Evolutionary conservation across 768 basidiomycete species (phyloP).

Genomic region (Boletus vinaceobasis): DNA sequence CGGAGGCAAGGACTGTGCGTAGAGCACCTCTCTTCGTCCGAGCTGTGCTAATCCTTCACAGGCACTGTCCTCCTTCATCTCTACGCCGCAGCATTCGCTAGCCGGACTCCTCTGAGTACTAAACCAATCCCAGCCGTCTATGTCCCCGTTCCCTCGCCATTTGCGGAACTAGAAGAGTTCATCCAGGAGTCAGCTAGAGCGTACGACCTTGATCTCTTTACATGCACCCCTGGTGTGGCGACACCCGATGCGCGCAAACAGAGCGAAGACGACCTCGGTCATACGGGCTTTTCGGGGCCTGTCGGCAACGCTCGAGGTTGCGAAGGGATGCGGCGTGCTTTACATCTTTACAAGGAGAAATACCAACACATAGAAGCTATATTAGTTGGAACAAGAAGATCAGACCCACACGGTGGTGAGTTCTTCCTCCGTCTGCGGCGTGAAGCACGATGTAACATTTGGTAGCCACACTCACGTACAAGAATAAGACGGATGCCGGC

Average conservation of each 20-base stretch:
- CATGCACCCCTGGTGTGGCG: conserved; percentile 33
- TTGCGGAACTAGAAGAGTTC: conserved; percentile 79
- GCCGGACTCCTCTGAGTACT: conserved; percentile 33
- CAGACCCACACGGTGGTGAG: conserved; percentile 93
- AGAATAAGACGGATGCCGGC: conserved; percentile 77
- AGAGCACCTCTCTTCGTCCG: neutral
- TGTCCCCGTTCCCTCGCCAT: conserved; percentile 88
- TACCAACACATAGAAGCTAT: conserved; percentile 75
- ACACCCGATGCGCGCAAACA: conserved; percentile 17
- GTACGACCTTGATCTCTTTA: conserved; percentile 77
- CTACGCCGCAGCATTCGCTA: conserved; percentile 69
- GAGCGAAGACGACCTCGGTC: conserved; percentile 1
- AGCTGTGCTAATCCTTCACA: conserved; percentile 30
- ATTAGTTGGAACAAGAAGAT: conserved; percentile 82
- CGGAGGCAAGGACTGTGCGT: conserved; percentile 96
- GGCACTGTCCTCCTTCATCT: conserved; percentile 95
- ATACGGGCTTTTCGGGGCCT: conserved; percentile 29
- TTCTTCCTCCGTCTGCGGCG: conserved; percentile 5
- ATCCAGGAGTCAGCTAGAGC: conserved; percentile 56
- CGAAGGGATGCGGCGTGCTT: conserved; percentile 75
- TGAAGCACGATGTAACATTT: neutral
- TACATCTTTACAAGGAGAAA: conserved; percentile 65
- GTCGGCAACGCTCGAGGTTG: conserved; percentile 55
- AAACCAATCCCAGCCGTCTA: conserved; percentile 68
- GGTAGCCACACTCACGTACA: conserved; percentile 67